phyloP scores from a whole-genome alignment of 1,139 yeast genomes.

The Trichomonascaceae sp. region DNA sequence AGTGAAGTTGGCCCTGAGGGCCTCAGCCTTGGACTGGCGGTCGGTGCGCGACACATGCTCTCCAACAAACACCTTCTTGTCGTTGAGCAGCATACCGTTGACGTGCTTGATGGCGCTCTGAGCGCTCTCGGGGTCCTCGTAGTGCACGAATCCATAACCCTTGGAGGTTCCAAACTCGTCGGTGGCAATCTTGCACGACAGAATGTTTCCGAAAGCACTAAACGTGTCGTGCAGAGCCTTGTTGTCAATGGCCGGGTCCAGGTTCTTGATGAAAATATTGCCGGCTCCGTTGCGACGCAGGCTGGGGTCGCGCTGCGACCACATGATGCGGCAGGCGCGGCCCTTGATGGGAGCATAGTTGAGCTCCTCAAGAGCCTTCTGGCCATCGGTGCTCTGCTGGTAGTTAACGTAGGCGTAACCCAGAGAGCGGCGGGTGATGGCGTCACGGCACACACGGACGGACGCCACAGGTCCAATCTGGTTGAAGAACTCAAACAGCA shows the following conservation, averaged over 20 bases:
- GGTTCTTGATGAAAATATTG: slow-evolving; percentile 94
- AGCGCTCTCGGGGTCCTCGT: slow-evolving; percentile 88
- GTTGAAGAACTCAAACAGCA: slow-evolving; percentile 86
- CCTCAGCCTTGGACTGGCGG: slow-evolving; percentile 90
- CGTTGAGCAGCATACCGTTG: slow-evolving; percentile 97
- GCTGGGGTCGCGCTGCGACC: slow-evolving; percentile 99
- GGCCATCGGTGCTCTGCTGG: slow-evolving; percentile 84
- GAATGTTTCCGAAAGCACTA: slow-evolving; percentile 89
- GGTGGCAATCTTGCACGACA: slow-evolving; percentile 95
- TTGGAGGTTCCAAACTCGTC: slow-evolving; percentile 87
- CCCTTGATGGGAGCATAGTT: slow-evolving; percentile 93
- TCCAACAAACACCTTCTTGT: slow-evolving; percentile 92
- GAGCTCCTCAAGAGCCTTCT: slow-evolving; percentile 87
- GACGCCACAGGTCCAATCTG: slow-evolving; percentile 94
- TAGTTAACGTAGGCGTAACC: slow-evolving; percentile 98
- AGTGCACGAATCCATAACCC: slow-evolving; percentile 97
- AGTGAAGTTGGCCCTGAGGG: slow-evolving; percentile 86
- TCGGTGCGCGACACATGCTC: slow-evolving; percentile 89
- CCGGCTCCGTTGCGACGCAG: slow-evolving; percentile 93
- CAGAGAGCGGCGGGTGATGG: slow-evolving; percentile 89
- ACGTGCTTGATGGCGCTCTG: slow-evolving; percentile 92
- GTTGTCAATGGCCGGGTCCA: slow-evolving; percentile 97
- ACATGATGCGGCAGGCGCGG: slow-evolving; percentile 98
- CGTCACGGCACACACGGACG: slow-evolving; percentile 98
- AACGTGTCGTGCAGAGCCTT: slow-evolving; percentile 97